Conservation (phyloP, 2,329 filamentous ascomycete genomes). For the Fusarium metavorans region DNA sequence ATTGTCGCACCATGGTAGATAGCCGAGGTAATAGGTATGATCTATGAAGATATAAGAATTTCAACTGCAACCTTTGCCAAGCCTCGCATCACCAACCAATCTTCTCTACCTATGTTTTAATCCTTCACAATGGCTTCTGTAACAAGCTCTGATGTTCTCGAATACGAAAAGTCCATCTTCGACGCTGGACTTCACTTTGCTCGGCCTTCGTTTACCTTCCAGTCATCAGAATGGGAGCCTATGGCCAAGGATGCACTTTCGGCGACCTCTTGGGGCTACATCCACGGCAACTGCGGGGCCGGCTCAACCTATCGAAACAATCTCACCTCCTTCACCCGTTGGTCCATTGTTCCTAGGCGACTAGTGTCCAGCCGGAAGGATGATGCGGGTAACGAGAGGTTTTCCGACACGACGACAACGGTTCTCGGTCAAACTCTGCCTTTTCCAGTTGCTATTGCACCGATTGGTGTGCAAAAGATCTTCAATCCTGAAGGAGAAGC, state of each 20-base stretch:
- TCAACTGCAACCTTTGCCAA: neutral
- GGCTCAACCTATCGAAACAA: constrained; percentile 28
- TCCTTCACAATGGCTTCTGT: neutral
- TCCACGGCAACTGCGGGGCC: constrained; percentile 25
- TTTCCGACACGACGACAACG: constrained; percentile 14
- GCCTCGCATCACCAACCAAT: neutral
- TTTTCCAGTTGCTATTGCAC: constrained; percentile 16
- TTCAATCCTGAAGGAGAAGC: constrained; percentile 26
- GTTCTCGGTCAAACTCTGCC: constrained; percentile 24
- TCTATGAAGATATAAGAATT: neutral
- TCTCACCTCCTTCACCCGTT: constrained; percentile 5
- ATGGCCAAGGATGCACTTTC: constrained; percentile 23
- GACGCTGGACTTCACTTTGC: neutral
- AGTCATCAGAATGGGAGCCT: constrained; percentile 12
- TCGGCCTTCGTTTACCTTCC: neutral
- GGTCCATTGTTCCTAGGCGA: constrained; percentile 17
- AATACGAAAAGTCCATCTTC: neutral
- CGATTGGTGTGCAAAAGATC: constrained; percentile 19
- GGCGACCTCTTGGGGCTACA: constrained; percentile 29
- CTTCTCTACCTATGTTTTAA: neutral
- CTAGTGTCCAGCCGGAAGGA: constrained; percentile 21
- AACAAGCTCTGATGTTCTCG: neutral
- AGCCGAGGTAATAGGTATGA: neutral
- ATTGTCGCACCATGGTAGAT: neutral
- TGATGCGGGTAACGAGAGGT: constrained; percentile 17